Evolutionary conservation across 2,329 filamentous ascomycete species (phyloP).

Genomic region (Gremmenia infestans): DNA sequence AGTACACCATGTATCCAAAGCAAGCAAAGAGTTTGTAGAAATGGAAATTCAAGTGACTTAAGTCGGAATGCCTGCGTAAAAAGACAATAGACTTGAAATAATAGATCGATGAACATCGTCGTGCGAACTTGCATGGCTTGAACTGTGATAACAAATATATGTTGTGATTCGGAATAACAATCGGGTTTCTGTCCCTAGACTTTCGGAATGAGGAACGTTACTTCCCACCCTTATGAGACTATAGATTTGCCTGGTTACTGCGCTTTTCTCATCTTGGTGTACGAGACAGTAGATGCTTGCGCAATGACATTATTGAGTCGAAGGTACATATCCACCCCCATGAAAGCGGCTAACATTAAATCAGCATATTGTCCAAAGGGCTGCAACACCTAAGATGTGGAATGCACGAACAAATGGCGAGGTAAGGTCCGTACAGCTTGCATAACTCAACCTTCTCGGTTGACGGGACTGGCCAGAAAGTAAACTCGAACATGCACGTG

Average conservation of each 20-base stretch:
- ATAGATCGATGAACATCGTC: too few relatives aligned
- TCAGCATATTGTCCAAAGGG: background rate
- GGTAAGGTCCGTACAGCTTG: constrained; percentile 52
- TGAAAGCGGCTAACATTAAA: constrained; percentile 33
- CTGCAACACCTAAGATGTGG: background rate
- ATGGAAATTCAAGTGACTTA: too few relatives aligned
- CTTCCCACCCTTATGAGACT: background rate
- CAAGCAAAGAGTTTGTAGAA: too few relatives aligned
- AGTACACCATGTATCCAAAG: too few relatives aligned
- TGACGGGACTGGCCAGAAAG: constrained; percentile 46
- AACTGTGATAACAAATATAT: background rate
- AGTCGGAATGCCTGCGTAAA: background rate
- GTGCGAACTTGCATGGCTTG: background rate
- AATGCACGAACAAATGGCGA: constrained; percentile 45
- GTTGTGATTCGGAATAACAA: too few relatives aligned
- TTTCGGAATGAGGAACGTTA: too few relatives aligned
- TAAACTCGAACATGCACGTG: constrained; percentile 57
- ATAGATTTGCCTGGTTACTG: background rate
- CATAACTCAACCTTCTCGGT: constrained; percentile 45
- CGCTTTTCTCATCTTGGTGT: background rate
- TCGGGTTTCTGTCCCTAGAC: background rate
- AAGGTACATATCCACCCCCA: constrained; percentile 38
- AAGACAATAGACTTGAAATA: background rate
- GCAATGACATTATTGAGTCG: constrained; percentile 26
- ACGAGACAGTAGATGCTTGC: background rate